Evolutionary conservation across 2,329 filamentous ascomycete species (phyloP).

Genomic region (Fusarium sp.): DNA sequence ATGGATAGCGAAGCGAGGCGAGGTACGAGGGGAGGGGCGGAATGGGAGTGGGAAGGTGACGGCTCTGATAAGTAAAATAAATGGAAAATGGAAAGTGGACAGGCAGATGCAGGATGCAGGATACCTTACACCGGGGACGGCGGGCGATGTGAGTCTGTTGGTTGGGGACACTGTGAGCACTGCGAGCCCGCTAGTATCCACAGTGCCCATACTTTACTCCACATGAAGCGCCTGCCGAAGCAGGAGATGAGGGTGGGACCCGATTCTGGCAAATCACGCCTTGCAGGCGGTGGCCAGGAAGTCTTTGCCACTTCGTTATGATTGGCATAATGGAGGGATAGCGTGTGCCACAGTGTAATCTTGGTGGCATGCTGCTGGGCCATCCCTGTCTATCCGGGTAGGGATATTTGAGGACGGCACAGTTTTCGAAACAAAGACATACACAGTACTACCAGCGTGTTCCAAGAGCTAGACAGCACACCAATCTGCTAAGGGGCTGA

Average conservation of each 20-base stretch:
- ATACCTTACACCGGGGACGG: constrained; percentile 36
- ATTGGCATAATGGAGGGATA: constrained; percentile 43
- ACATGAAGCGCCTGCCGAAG: constrained; percentile 32
- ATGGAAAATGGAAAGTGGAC: constrained; percentile 10
- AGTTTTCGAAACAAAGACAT: constrained; percentile 21
- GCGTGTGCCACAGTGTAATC: constrained; percentile 42
- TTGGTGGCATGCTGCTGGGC: constrained; percentile 41
- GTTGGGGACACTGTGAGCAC: constrained; percentile 40
- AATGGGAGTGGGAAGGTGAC: constrained; percentile 34
- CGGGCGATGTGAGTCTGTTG: constrained; percentile 44
- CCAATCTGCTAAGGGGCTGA: constrained; percentile 23
- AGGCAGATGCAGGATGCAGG: constrained; percentile 7
- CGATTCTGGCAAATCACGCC: constrained; percentile 43
- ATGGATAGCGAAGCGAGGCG: constrained; percentile 38
- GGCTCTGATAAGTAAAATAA: constrained; percentile 39
- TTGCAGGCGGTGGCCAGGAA: constrained; percentile 33
- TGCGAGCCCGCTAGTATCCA: constrained; percentile 29
- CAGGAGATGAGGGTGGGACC: constrained; percentile 35
- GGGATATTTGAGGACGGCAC: constrained; percentile 29
- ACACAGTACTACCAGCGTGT: constrained; percentile 32
- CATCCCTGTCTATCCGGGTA: constrained; percentile 26
- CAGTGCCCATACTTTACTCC: constrained; percentile 1
- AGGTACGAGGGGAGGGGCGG: constrained; percentile 41
- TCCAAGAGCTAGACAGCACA: constrained; percentile 28
- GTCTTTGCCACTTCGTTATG: constrained; percentile 45